Conservation (phyloP, 495 filamentous ascomycete genomes). For the Podospora conica region DNA sequence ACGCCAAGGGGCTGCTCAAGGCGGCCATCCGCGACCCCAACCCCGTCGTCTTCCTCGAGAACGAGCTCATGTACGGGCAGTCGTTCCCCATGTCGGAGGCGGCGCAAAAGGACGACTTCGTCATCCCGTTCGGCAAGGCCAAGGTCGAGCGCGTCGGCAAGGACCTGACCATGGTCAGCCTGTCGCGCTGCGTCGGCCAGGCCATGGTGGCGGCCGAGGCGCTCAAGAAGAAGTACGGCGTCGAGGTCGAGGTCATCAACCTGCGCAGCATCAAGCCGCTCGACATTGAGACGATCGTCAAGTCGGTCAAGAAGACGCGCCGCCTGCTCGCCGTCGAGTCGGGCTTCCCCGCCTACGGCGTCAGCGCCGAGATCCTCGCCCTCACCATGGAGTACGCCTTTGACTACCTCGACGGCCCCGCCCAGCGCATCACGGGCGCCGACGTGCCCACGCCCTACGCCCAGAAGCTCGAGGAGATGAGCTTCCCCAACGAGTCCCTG, state of each 20-base stretch:
- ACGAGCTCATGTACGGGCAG: constrained; percentile 95
- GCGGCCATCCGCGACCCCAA: constrained; percentile 98
- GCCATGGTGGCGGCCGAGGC: constrained; percentile 79
- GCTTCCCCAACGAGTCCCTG: constrained; percentile 79
- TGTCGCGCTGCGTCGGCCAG: constrained; percentile 94
- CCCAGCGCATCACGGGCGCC: constrained; percentile 87
- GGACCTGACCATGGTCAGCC: constrained; percentile 89
- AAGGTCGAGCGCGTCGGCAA: constrained; percentile 96
- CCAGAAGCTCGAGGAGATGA: constrained; percentile 78
- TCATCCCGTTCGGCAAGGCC: constrained; percentile 93
- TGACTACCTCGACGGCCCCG: constrained; percentile 91
- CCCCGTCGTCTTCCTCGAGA: constrained; percentile 90
- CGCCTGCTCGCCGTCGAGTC: constrained; percentile 88
- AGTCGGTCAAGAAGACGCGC: constrained; percentile 97
- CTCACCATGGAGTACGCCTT: constrained; percentile 96
- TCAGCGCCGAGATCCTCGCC: constrained; percentile 85
- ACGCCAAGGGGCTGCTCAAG: constrained; percentile 96
- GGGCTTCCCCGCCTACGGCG: constrained; percentile 91
- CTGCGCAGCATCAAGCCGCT: constrained; percentile 94
- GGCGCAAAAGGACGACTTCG: constrained; percentile 91
- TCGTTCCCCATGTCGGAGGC: constrained; percentile 94
- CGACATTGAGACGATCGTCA: constrained; percentile 89
- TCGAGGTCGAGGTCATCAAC: constrained; percentile 96
- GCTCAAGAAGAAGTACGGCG: constrained; percentile 91
- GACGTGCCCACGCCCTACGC: constrained; percentile 96